Evolutionary conservation across 768 basidiomycete species (phyloP).

Genomic region (Tephrocybe sp.): DNA sequence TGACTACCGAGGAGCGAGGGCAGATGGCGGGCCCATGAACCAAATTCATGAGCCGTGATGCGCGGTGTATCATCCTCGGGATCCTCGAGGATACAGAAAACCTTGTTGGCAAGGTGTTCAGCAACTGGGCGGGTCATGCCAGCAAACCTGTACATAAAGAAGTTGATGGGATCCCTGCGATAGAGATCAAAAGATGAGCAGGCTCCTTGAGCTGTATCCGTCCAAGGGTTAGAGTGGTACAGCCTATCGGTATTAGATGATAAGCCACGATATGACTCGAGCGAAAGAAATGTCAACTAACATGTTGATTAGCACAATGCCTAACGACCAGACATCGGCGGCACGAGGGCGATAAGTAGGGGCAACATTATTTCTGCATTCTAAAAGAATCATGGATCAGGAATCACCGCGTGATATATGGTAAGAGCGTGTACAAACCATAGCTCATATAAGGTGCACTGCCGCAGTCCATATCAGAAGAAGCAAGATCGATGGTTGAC

Average conservation of each 20-base stretch:
- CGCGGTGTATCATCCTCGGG: slow-evolving; percentile 63
- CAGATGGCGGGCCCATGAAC: slow-evolving; percentile 81
- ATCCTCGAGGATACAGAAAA: slow-evolving; percentile 79
- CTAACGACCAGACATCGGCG: slow-evolving; percentile 98
- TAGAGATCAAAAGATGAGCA: slow-evolving; percentile 82
- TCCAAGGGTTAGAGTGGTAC: slow-evolving; percentile 99
- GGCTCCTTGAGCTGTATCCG: slow-evolving; percentile 81
- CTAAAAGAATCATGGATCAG: slow-evolving; percentile 35
- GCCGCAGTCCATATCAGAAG: slow-evolving; percentile 97
- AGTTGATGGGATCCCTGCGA: slow-evolving; percentile 73
- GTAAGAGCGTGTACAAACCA: slow-evolving; percentile 47
- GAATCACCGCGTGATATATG: slow-evolving; percentile 12
- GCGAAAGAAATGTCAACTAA: slow-evolving; percentile 37
- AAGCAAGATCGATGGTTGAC: slow-evolving; percentile 84
- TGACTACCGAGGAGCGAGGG: slow-evolving; percentile 63
- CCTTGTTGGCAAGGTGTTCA: slow-evolving; percentile 76
- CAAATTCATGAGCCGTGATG: slow-evolving; percentile 81
- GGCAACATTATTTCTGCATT: slow-evolving; percentile 96
- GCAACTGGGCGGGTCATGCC: slow-evolving; percentile 89
- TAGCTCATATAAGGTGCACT: slow-evolving; percentile 99
- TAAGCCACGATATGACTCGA: slow-evolving; percentile 4
- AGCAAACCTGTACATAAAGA: slow-evolving; percentile 87
- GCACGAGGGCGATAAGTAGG: slow-evolving; percentile 93
- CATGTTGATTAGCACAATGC: slow-evolving; percentile 99
- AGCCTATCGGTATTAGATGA: slow-evolving; percentile 48